A percentile compares a stretch with the other conserved stretches of the same genome.
phyloP scores from a whole-genome alignment of 441 rosid species.

The Metrosideros polymorpha region DNA sequence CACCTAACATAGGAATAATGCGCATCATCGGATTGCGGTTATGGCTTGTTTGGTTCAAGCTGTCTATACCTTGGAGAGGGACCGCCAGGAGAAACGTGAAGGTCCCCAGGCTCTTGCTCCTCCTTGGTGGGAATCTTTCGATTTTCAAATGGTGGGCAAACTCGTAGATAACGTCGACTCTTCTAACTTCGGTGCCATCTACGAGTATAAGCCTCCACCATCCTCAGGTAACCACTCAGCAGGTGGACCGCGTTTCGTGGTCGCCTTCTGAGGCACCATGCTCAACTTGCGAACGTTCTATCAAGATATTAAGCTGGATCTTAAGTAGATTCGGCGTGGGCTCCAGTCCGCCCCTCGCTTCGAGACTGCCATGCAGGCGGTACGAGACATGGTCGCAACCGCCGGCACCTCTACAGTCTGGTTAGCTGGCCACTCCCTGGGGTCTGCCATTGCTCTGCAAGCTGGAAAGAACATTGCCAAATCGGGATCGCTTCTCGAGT shows the following conservation, averaged over 20 bases:
- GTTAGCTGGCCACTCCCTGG: conserved; percentile 92
- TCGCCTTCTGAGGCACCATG: conserved; percentile 81
- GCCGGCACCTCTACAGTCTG: conserved; percentile 66
- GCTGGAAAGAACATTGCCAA: conserved; percentile 75
- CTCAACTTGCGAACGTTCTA: conserved; percentile 64
- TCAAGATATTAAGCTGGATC: conserved; percentile 61
- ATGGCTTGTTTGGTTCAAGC: conserved; percentile 84
- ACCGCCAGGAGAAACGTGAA: conserved; percentile 70
- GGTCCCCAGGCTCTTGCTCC: conserved; percentile 62
- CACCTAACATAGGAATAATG: conserved; percentile 45
- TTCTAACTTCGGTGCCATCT: conserved; percentile 82
- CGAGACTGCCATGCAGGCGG: conserved; percentile 74
- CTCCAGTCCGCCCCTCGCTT: conserved; percentile 73
- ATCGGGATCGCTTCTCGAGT: conserved; percentile 39
- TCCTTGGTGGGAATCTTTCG: conserved; percentile 84
- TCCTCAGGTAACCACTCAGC: conserved; percentile 10
- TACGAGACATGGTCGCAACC: conserved; percentile 51
- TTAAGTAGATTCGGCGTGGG: conserved; percentile 54
- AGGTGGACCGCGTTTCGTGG: conserved; percentile 45
- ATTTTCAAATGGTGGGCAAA: conserved; percentile 45
- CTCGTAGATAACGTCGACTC: conserved; percentile 71
- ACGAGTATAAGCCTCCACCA: conserved; percentile 45
- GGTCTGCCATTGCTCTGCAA: conserved; percentile 78
- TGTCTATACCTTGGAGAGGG: conserved; percentile 72
- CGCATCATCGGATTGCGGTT: conserved; percentile 56